These are phyloP conservation scores for Schizonepeta tenuifolia DNA, from an alignment of 257 asterid genomes.

Conservation along the genomic window DNA sequence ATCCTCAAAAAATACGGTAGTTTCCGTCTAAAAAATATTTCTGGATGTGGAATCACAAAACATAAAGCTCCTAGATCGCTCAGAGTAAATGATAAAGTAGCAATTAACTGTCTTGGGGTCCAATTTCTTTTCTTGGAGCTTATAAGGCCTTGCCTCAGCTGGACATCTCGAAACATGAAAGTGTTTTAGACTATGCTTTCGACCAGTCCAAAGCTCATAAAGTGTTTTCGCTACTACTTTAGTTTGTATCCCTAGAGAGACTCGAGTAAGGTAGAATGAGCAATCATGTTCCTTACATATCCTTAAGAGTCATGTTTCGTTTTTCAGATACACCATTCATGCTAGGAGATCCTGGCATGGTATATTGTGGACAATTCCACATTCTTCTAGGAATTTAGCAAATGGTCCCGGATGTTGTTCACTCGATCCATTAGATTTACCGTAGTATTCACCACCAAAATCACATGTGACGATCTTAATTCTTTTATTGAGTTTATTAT, in stretches of 20 bases:
- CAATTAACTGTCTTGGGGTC: too few species aligned
- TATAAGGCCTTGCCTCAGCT: neutral
- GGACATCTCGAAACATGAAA: too few species aligned
- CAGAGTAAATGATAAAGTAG: neutral
- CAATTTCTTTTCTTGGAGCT: too few species aligned
- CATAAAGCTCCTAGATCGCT: neutral
- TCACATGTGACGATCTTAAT: too few species aligned
- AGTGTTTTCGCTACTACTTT: constrained; percentile 4
- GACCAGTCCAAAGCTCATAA: constrained; percentile 11
- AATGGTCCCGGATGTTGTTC: neutral
- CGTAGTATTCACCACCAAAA: too few species aligned
- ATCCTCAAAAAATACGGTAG: neutral
- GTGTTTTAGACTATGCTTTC: neutral
- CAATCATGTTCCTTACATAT: neutral
- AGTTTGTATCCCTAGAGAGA: constrained; percentile 13
- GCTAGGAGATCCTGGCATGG: neutral
- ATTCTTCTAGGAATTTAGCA: constrained; percentile 2
- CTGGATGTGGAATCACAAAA: neutral
- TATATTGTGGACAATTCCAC: constrained; percentile 5
- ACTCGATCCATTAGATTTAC: too few species aligned
- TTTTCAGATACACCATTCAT: constrained; percentile 8
- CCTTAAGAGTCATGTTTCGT: neutral
- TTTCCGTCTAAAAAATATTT: neutral
- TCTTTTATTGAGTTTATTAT: too few species aligned
- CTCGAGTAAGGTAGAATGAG: constrained; percentile 6